Evolutionary conservation across 202 grass and related monocot species (phyloP).

Genomic region (Elaeis oleifera): DNA sequence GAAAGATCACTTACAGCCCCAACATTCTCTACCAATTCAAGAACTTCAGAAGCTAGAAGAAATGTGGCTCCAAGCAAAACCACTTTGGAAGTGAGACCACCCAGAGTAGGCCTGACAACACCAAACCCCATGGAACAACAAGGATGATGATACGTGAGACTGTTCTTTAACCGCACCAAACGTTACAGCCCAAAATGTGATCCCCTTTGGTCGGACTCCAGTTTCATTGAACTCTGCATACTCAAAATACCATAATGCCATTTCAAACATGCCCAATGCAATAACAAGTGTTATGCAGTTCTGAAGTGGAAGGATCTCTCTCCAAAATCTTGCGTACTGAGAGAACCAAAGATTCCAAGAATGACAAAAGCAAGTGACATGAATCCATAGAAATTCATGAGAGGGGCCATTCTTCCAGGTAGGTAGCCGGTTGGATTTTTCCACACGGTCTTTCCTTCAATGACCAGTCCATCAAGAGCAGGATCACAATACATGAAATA

Average conservation of each 20-base stretch:
- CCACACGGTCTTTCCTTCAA: constrained; percentile 20
- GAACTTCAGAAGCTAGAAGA: constrained; percentile 17
- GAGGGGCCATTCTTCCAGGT: constrained; percentile 17
- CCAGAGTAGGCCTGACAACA: constrained; percentile 19
- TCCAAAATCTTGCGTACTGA: constrained; percentile 19
- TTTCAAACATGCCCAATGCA: constrained; percentile 21
- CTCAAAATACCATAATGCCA: constrained; percentile 18
- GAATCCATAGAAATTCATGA: constrained; percentile 15
- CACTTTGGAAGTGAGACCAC: constrained; percentile 17
- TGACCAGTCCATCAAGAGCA: constrained; percentile 3
- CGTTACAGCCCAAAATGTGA: constrained; percentile 23
- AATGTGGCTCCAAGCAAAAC: constrained; percentile 18
- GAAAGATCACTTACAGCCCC: constrained; percentile 18
- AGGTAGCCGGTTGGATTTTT: constrained; percentile 18
- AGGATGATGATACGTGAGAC: constrained; percentile 16
- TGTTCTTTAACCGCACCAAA: constrained; percentile 9
- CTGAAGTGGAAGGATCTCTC: constrained; percentile 24
- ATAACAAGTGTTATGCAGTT: constrained; percentile 22
- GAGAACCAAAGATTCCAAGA: constrained; percentile 19
- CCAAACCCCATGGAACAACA: constrained; percentile 24
- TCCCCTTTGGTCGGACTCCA: constrained; percentile 12
- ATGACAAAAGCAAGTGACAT: constrained; percentile 17
- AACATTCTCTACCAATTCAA: constrained; percentile 20
- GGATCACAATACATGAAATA: constrained; percentile 20
- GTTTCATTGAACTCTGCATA: constrained; percentile 21